Percentiles rank a stretch among this genome's conserved stretches.
phyloP scores from a whole-genome alignment of 257 asterid species.

The Euphrasia confusa region DNA sequence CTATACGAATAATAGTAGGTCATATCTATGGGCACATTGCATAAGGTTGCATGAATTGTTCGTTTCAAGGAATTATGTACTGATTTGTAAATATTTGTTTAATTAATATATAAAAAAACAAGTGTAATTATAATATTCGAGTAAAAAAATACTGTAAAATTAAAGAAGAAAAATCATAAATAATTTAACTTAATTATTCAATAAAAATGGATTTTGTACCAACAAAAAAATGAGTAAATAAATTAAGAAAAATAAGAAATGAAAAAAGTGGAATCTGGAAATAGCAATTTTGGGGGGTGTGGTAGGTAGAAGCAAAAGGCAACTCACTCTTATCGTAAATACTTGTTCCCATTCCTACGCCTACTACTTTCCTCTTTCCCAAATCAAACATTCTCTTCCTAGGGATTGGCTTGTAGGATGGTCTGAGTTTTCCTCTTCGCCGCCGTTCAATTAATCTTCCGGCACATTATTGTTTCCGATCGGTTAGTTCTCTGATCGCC shows the following conservation, averaged over 20 bases:
- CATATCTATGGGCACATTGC: too few relatives aligned
- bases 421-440: conserved; percentile 24
- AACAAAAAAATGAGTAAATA: neutral
- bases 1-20: too few relatives aligned
- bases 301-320: conserved; percentile 30
- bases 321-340: conserved; percentile 27
- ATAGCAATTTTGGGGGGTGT: conserved; percentile 28
- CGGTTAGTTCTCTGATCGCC: conserved; percentile 24
- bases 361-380: conserved; percentile 9
- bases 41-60: too few relatives aligned
- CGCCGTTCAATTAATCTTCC: conserved; percentile 15
- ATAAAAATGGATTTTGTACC: neutral
- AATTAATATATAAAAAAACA: too few relatives aligned
- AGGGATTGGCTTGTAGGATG: conserved; percentile 27
- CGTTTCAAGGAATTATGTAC: too few relatives aligned
- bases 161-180: neutral
- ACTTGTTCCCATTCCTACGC: neutral
- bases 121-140: too few relatives aligned
- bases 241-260: neutral
- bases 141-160: too few relatives aligned
- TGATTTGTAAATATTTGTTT: too few relatives aligned
- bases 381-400: conserved; percentile 26
- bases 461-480: conserved; percentile 17
- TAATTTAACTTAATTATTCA: neutral
- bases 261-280: conserved; percentile 18